A percentile compares a stretch with the other conserved stretches of the same genome.
Conservation (phyloP, 768 basidiomycete genomes). For the Punctularia strigosozonata region DNA sequence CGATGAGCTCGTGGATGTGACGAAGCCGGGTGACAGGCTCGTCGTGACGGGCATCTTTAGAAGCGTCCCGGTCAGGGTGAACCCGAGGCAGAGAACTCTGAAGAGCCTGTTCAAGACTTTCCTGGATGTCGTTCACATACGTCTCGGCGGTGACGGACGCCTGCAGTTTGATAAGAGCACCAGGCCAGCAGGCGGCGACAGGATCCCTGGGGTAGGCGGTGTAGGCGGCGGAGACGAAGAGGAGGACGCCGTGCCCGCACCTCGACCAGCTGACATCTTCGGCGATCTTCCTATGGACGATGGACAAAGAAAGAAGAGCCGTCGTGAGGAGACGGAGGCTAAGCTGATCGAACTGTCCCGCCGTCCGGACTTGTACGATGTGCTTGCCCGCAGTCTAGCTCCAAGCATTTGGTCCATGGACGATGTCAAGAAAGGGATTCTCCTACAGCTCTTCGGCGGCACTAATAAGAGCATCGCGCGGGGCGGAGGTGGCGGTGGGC, state of each 20-base stretch:
- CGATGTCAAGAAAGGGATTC: slow-evolving; percentile 96
- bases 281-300: slow-evolving; percentile 27
- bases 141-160: slow-evolving; percentile 46
- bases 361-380: slow-evolving; percentile 75
- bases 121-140: slow-evolving; percentile 89
- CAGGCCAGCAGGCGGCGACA: slow-evolving; percentile 55
- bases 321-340: slow-evolving; percentile 74
- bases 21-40: slow-evolving; percentile 91
- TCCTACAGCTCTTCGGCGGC: slow-evolving; percentile 93
- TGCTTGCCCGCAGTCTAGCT: slow-evolving; percentile 75
- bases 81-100: slow-evolving; percentile 81
- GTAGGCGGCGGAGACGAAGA: slow-evolving; percentile 58
- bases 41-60: slow-evolving; percentile 90
- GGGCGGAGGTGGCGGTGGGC: slow-evolving; percentile 93
- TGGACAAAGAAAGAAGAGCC: slow-evolving; percentile 35
- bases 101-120: slow-evolving; percentile 98
- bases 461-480: slow-evolving; percentile 92
- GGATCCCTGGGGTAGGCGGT: slow-evolving; percentile 56
- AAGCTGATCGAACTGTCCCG: slow-evolving; percentile 63
- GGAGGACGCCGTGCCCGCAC: too few species aligned
- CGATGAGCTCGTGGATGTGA: slow-evolving; percentile 93
- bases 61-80: slow-evolving; percentile 90
- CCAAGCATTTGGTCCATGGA: slow-evolving; percentile 98
- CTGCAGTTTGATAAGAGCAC: slow-evolving; percentile 77
- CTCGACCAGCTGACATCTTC: slow-evolving; percentile 29